A percentile compares a stretch with the other conserved stretches of the same genome.
Evolutionary conservation across 2,329 filamentous ascomycete species (phyloP).

Genomic region (Talaromyces sp.): DNA sequence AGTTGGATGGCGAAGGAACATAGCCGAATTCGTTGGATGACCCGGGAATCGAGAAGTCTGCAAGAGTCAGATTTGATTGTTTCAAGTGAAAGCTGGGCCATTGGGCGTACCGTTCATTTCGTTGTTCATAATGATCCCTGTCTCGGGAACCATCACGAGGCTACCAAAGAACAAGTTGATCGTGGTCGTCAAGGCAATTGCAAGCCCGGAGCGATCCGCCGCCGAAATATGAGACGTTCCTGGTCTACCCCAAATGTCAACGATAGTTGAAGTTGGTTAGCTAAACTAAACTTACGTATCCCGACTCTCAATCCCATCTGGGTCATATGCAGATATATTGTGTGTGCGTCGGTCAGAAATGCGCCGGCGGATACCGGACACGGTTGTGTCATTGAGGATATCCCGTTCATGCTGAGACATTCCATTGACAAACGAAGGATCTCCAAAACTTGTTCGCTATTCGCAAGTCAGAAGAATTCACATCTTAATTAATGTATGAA

Average conservation of each 20-base stretch:
- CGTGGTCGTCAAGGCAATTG: conserved; percentile 78
- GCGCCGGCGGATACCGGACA: conserved; percentile 54
- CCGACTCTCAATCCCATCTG: conserved; percentile 58
- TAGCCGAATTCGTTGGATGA: conserved; percentile 78
- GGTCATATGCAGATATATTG: conserved; percentile 69
- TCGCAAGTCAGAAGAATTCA: conserved; percentile 3
- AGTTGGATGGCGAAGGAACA: conserved; percentile 73
- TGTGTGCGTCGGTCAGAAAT: conserved; percentile 70
- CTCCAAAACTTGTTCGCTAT: conserved; percentile 70
- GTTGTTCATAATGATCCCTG: conserved; percentile 71
- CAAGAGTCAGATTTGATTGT: neutral
- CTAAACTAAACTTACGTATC: conserved; percentile 45
- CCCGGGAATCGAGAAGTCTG: conserved; percentile 82
- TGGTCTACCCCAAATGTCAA: conserved; percentile 24
- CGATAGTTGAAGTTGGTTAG: neutral
- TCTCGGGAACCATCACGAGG: conserved; percentile 70
- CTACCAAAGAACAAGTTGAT: conserved; percentile 84
- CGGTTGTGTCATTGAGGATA: conserved; percentile 61
- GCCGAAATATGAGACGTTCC: conserved; percentile 55
- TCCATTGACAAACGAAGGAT: conserved; percentile 67
- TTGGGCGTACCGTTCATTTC: conserved; percentile 50
- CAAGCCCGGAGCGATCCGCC: conserved; percentile 66
- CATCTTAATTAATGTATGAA: too few species aligned
- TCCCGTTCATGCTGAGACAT: conserved; percentile 58
- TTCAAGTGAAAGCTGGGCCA: conserved; percentile 19